Evolutionary conservation across 2,329 filamentous ascomycete genomes (phyloP), one percentile per base, ranked within the genome.

Genomic region (Aspergillus latus): DNA sequence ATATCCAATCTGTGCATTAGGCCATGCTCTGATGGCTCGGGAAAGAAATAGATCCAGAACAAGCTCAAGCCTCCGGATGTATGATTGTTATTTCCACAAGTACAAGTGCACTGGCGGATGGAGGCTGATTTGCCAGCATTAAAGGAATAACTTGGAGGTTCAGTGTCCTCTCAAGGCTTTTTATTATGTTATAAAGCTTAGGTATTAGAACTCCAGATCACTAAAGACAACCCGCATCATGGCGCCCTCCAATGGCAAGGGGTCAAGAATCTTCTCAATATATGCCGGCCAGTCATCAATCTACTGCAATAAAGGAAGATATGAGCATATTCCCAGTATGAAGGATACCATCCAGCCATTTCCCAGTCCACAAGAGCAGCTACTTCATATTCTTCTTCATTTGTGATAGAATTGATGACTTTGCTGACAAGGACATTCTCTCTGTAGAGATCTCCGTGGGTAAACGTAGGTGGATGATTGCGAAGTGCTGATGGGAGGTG

Each of bases 321-420:
- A 49, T 39, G 26, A 37, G 73, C 75, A 36, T 70, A 71, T 66
- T 70, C 65, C 64, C 62, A 70, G 58, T 70, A 70, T 45, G 57
- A 65, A 15, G 64, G 68, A 64, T 66, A 37, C 32, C 46, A 49
- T 26, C 68, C 66, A 58, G 68, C 64, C 40, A 65, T 66, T 58
- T 69, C 66, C 67, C 62, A 70, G 52, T 71, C 65, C 58, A 71
- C 56, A 40, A 69, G 64, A 10, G 76, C 78, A 39, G 75, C 71
- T 29, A 84, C 64, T 5, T 72, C 63, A 52, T 77, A 49, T 34
- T 26, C 46, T 39, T 49, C 34, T 28, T 37, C 32, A 26, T 29
- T 39, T 11, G 32, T 37, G 28, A 13, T 16, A 26, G 46, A 39
- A 39, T 39, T 39, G 16, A 26, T 1, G 16, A 28, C n/a, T 16